Percentiles rank a stretch among this genome's conserved stretches.
Conservation (phyloP, 345 rosid genomes). For the Arabis alpina region DNA sequence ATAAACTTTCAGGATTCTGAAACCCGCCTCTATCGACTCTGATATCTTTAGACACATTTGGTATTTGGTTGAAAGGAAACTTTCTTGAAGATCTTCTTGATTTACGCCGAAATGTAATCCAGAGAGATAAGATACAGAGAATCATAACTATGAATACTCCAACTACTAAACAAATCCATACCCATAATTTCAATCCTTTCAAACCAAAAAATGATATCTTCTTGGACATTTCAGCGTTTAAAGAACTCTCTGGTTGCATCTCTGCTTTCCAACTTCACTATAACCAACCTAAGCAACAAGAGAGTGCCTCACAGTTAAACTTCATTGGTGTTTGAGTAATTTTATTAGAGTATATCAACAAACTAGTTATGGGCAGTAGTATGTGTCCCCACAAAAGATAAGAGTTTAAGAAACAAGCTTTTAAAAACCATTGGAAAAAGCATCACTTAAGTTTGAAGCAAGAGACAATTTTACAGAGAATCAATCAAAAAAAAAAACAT, state of each 20-base stretch:
- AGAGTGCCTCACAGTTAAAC: conserved; percentile 27
- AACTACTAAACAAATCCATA: conserved; percentile 77
- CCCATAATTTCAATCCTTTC: conserved; percentile 91
- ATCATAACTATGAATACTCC: conserved; percentile 78
- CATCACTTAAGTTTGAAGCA: conserved; percentile 82
- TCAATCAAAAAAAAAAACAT: conserved; percentile 32
- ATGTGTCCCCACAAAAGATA: conserved; percentile 35
- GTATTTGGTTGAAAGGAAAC: conserved; percentile 65
- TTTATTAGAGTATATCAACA: conserved; percentile 29
- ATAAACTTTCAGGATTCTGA: conserved; percentile 57
- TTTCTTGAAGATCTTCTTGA: conserved; percentile 58
- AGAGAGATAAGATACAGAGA: conserved; percentile 78
- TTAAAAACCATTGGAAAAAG: conserved; percentile 40
- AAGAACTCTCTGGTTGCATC: conserved; percentile 70
- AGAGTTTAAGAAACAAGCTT: conserved; percentile 28
- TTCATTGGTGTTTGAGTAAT: conserved; percentile 11
- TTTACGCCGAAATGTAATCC: conserved; percentile 75
- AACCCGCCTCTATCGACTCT: conserved; percentile 75
- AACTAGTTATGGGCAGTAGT: conserved; percentile 40
- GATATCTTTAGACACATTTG: conserved; percentile 84
- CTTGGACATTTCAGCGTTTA: conserved; percentile 75
- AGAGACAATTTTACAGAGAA: conserved; percentile 52
- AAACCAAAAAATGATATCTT: conserved; percentile 84
- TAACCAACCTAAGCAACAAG: conserved; percentile 30
- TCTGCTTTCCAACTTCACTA: conserved; percentile 35